A percentile compares a stretch with the other conserved stretches of the same genome.
Evolutionary conservation across 345 rosid species (phyloP).

Genomic region (Nephelium lappaceum): DNA sequence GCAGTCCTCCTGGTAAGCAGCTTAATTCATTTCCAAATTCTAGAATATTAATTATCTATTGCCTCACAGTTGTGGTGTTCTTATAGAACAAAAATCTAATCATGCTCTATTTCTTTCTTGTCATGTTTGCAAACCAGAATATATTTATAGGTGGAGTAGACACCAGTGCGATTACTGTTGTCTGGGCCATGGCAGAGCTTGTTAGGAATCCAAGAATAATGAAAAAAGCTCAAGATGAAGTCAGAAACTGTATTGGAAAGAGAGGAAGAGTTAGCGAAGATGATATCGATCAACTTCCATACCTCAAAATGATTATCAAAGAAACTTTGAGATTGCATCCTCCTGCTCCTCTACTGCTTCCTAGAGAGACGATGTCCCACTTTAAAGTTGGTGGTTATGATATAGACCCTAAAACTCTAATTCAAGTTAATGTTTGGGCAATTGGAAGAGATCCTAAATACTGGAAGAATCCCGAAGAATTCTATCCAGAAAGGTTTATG

Average conservation of each 20-base stretch:
- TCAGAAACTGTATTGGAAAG: slow-evolving; percentile 41
- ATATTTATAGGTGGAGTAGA: slow-evolving; percentile 57
- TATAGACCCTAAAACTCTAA: slow-evolving; percentile 37
- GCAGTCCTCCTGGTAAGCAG: slow-evolving; percentile 52
- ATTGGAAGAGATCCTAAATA: slow-evolving; percentile 50
- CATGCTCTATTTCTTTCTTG: background rate
- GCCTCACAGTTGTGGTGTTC: background rate
- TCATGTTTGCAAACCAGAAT: slow-evolving; percentile 33
- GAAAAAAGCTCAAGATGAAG: slow-evolving; percentile 63
- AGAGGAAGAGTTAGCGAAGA: slow-evolving; percentile 36
- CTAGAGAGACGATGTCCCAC: slow-evolving; percentile 42
- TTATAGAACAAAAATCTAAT: background rate
- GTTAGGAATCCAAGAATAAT: slow-evolving; percentile 43
- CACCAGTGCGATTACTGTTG: slow-evolving; percentile 44
- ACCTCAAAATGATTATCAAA: slow-evolving; percentile 43
- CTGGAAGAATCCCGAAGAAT: slow-evolving; percentile 47
- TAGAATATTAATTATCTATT: background rate
- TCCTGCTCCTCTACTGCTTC: slow-evolving; percentile 45
- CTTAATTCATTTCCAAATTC: background rate
- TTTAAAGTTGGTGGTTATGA: slow-evolving; percentile 42
- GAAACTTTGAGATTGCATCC: slow-evolving; percentile 64
- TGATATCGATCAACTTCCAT: slow-evolving; percentile 40
- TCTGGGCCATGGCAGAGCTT: slow-evolving; percentile 74
- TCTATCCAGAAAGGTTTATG: slow-evolving; percentile 46
- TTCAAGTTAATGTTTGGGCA: slow-evolving; percentile 48